Base-by-base conservation (phyloP, 257 asterid species). In the Plantago ovata region DNA sequence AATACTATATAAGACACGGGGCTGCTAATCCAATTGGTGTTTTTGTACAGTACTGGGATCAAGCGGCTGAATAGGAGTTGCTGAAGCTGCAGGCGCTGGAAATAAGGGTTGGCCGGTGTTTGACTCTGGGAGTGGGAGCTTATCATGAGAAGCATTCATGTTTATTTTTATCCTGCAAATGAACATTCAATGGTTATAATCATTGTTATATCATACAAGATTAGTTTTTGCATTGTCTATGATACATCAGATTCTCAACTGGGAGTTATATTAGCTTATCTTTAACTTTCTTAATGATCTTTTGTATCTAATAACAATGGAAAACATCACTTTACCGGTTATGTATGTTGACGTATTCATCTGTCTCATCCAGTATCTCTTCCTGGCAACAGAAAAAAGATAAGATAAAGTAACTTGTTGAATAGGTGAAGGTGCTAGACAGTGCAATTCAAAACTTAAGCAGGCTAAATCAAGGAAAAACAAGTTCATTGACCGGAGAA, bases 321-420 rank as follows among this genome's bases (percentile, higher is more conserved):
- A 24, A 51, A 36, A 60, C 28, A 32, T 19, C 13, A 42, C 8
- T 23, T 74, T 72, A 92, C 98, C 89, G 83, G 80, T 93, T 93
- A 81, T 93, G 98, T 71, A 93, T 93, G 84, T 93, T 89, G 42
- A 93, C 98, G 22, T 92, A 92, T 69, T 92, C 97, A 38, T 92
- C 98, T 4, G 98, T 92, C 73, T 92, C 98, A 46, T 92, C 98
- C 56, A 93, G 75, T 77, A 93, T 93, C 87, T 93, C 98, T 91
- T 93, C 98, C 97, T 93, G 83, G 58, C 23, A 38, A 47, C 56
- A 56, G 16, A 13, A 46, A 42, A 52, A 66, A 50, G 24, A 22
- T 39, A 53, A 53, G 11, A 24, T 58, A 51, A 22, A 18, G 38
- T 48, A 24, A 15, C 22, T 28, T 43, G 62, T 21, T 41, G 10